Percentiles rank a stretch among this genome's conserved stretches.
Evolutionary conservation across 257 asterid genomes (phyloP).

Genomic region (Ocimum tenuiflorum): DNA sequence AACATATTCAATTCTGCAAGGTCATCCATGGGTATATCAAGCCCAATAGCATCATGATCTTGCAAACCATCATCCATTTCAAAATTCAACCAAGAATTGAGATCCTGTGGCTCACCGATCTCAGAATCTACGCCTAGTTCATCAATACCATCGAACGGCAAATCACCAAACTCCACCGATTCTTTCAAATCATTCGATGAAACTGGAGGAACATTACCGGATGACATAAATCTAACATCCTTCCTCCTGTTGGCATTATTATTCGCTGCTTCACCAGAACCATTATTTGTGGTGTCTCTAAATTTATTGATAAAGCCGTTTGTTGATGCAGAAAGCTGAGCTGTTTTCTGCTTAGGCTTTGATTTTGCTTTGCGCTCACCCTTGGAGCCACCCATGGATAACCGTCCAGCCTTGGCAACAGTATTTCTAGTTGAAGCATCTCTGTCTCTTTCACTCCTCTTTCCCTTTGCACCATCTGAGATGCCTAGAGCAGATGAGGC

Average conservation of each 20-base stretch:
- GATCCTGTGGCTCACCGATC: slow-evolving; percentile 65
- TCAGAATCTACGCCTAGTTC: slow-evolving; percentile 64
- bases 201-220: slow-evolving; percentile 32
- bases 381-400: slow-evolving; percentile 62
- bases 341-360: slow-evolving; percentile 78
- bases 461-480: slow-evolving; percentile 67
- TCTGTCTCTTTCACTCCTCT: slow-evolving; percentile 53
- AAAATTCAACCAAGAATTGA: slow-evolving; percentile 73
- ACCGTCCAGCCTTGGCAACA: slow-evolving; percentile 44
- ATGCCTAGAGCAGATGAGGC: slow-evolving; percentile 51
- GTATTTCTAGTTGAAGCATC: slow-evolving; percentile 20
- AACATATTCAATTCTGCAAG: slow-evolving; percentile 66
- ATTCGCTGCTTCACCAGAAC: slow-evolving; percentile 44
- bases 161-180: slow-evolving; percentile 25
- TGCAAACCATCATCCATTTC: slow-evolving; percentile 68
- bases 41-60: slow-evolving; percentile 68
- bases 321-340: slow-evolving; percentile 68
- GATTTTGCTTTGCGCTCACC: slow-evolving; percentile 78
- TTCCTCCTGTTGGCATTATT: slow-evolving; percentile 37
- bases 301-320: slow-evolving; percentile 47
- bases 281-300: slow-evolving; percentile 26
- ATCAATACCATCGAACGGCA: slow-evolving; percentile 52
- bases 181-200: slow-evolving; percentile 36
- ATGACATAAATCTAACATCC: slow-evolving; percentile 45
- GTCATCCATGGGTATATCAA: slow-evolving; percentile 85